Percentiles rank a stretch among this genome's conserved stretches.
Evolutionary conservation across 345 rosid species (phyloP).

Genomic region (Gossypium stocksii): DNA sequence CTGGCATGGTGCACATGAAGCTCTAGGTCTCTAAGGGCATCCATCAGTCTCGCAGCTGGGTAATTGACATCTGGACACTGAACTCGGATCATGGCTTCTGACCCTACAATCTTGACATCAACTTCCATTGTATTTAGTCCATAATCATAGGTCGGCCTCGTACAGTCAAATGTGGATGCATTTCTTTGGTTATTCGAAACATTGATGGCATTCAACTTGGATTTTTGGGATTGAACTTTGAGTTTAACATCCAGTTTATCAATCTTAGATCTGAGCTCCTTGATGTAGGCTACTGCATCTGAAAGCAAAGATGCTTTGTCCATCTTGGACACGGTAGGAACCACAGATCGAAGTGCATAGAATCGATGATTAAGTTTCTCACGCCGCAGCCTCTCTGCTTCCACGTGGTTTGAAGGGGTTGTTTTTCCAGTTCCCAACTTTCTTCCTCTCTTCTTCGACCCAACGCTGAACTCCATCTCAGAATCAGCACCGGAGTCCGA

Average conservation of each 20-base stretch:
- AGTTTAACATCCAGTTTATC: conserved; percentile 43
- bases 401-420: conserved; percentile 50
- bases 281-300: conserved; percentile 67
- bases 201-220: neutral
- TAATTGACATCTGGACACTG: conserved; percentile 37
- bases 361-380: conserved; percentile 75
- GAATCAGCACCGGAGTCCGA: conserved; percentile 39
- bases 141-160: neutral
- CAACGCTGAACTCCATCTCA: conserved; percentile 8
- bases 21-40: conserved; percentile 39
- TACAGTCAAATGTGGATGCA: neutral
- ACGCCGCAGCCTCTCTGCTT: conserved; percentile 79
- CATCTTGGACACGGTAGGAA: conserved; percentile 87
- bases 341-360: conserved; percentile 73
- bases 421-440: conserved; percentile 37
- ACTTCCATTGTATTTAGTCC: conserved; percentile 25
- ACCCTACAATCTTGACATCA: conserved; percentile 51
- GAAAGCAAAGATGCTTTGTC: conserved; percentile 79
- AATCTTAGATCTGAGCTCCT: conserved; percentile 50
- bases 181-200: neutral
- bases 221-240: conserved; percentile 3
- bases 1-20: conserved; percentile 46
- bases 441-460: conserved; percentile 31
- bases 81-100: conserved; percentile 43
- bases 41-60: conserved; percentile 51